These are phyloP conservation scores for Danielia reshetovae DNA, from an alignment of 805 yeast genomes.

Conservation along the genomic window DNA sequence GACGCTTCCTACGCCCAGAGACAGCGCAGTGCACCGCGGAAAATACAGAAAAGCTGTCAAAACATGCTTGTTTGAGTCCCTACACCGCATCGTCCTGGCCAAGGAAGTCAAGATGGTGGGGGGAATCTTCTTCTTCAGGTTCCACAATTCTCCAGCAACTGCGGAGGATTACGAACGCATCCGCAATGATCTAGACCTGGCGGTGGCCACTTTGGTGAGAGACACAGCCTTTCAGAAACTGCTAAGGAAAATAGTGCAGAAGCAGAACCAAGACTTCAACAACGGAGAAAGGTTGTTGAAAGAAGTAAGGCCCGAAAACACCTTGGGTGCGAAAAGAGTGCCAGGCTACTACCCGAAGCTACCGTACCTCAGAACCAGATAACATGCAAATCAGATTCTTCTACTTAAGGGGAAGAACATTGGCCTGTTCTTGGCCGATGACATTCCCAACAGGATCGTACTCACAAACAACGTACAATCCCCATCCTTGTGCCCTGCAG, in stretches of 20 bases:
- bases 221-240: slow-evolving; percentile 1
- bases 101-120: slow-evolving; percentile 8
- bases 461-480: slow-evolving; percentile 29
- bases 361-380: slow-evolving; percentile 3
- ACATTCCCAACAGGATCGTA: slow-evolving; percentile 36
- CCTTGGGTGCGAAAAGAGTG: slow-evolving; percentile 7
- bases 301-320: slow-evolving; percentile 9
- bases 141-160: slow-evolving; percentile 7
- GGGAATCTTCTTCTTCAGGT: slow-evolving; percentile 13
- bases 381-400: background rate
- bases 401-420: slow-evolving; percentile 22
- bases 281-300: slow-evolving; percentile 3
- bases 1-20: slow-evolving; percentile 24
- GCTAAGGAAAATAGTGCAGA: slow-evolving; percentile 1
- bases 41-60: slow-evolving; percentile 35
- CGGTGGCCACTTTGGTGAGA: slow-evolving; percentile 9
- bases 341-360: slow-evolving; percentile 17
- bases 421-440: slow-evolving; percentile 24
- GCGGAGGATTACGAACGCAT: slow-evolving; percentile 3
- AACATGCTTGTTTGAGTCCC: slow-evolving; percentile 6
- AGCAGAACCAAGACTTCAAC: slow-evolving; percentile 7
- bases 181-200: slow-evolving; percentile 2
- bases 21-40: slow-evolving; percentile 30
- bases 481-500: slow-evolving; percentile 29
- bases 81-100: slow-evolving; percentile 8